These are phyloP conservation scores for Ceratobasidium sp. DNA, from an alignment of 1,284 basidiomycete genomes.

Conservation along the genomic window DNA sequence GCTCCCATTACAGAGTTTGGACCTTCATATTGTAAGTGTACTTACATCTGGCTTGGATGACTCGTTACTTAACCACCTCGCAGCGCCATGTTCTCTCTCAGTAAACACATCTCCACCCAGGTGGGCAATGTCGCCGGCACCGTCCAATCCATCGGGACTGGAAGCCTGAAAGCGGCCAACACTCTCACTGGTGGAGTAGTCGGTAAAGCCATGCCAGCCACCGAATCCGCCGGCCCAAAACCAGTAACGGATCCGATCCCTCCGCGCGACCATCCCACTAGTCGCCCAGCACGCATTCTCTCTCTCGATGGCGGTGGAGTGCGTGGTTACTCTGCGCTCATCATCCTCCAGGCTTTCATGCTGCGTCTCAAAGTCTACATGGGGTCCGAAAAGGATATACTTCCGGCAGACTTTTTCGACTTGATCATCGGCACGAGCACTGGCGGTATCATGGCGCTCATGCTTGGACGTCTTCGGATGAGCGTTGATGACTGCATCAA, in stretches of 20 bases:
- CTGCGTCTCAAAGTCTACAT: neutral
- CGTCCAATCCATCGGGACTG: conserved; percentile 5
- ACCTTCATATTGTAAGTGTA: neutral
- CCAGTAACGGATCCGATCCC: conserved; percentile 4
- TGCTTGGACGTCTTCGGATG: conserved; percentile 56
- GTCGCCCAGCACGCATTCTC: conserved; percentile 19
- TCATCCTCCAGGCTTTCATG: conserved; percentile 44
- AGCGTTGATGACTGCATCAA: conserved; percentile 52
- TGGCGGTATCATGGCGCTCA: conserved; percentile 53
- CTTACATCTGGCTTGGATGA: no score
- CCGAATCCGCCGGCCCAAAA: neutral
- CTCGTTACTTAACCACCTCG: neutral
- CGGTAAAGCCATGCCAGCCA: neutral
- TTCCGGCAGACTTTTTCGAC: conserved; percentile 31
- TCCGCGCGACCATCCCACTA: neutral
- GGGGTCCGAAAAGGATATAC: neutral
- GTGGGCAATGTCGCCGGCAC: conserved; percentile 1
- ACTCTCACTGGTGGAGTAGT: neutral
- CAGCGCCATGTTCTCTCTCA: conserved; percentile 13
- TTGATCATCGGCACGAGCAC: conserved; percentile 37
- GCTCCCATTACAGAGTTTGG: no score
- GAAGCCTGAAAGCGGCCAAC: neutral
- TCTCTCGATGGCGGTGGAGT: conserved; percentile 46
- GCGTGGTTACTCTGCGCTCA: conserved; percentile 42
- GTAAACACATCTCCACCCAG: conserved; percentile 23